Evolutionary conservation across 2,329 filamentous ascomycete genomes (phyloP).

Genomic region (Cytospora piceae): DNA sequence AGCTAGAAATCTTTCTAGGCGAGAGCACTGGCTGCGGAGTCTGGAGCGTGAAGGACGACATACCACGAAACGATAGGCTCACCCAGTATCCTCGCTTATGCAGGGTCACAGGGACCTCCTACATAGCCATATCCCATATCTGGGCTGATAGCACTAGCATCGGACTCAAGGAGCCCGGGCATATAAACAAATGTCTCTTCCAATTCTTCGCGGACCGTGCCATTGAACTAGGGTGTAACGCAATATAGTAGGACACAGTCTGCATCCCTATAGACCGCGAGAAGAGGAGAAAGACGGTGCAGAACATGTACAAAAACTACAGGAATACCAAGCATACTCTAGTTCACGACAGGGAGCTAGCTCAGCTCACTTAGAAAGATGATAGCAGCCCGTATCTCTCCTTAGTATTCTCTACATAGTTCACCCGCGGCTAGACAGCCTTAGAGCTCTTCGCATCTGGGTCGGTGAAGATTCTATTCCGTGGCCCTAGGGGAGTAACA

Average conservation of each 20-base stretch:
- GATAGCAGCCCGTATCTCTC: conserved; percentile 27
- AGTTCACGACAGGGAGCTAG: conserved; percentile 32
- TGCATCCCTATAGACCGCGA: conserved; percentile 34
- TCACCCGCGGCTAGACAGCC: conserved; percentile 34
- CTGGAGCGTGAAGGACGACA: no score
- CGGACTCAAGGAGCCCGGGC: conserved; percentile 31
- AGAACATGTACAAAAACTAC: conserved; percentile 36
- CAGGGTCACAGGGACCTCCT: no score
- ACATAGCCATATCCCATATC: conserved; percentile 39
- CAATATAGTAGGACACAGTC: conserved; percentile 40
- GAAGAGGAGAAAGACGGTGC: conserved; percentile 32
- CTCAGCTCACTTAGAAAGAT: conserved; percentile 8
- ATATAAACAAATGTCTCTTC: conserved; percentile 37
- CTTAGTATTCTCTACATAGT: conserved; percentile 33
- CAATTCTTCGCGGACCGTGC: conserved; percentile 34
- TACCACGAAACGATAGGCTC: no score
- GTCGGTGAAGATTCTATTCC: conserved; percentile 33
- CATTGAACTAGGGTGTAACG: conserved; percentile 32
- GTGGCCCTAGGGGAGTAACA: no score
- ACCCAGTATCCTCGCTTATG: no score
- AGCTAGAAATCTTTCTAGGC: no score
- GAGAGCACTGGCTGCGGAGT: no score
- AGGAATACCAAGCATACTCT: conserved; percentile 30
- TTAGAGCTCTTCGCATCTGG: conserved; percentile 32
- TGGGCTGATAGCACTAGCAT: conserved; percentile 38